Base-by-base conservation (phyloP, 345 rosid genomes). In the Melaleuca quinquenervia region DNA sequence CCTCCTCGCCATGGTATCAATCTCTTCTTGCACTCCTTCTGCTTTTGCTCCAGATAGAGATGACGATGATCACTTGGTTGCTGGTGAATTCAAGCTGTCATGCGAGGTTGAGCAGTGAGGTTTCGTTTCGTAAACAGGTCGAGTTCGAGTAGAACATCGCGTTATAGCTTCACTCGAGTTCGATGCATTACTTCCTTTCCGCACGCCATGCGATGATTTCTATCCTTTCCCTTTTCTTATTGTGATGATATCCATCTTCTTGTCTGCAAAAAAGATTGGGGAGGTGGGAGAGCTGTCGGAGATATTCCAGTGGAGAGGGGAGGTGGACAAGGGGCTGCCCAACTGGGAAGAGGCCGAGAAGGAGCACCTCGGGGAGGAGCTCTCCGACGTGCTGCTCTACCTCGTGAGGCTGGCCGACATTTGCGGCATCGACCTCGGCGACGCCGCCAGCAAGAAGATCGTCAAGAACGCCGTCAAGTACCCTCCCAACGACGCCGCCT, bases 261-360 rank as follows among this genome's bases (percentile, higher is more conserved):
- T 70, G 3, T 50, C 4, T 56, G 83, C 36, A 24, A 49, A 20
- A 6, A 53, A 97, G 99, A 96, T 97, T 70, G 98, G 98, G 29
- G 99, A 97, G 91, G 96, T 97, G 27, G 98, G 99, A 83, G 98
- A 97, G 86, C 86, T 96, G 20, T 95, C 98, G 20, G 96, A 94
- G 95, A 96, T 96, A 91, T 96, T 96, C 84, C 99, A 96, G 75
- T 97, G 99, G 99, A 96, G 90, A 90, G 99, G 98, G 22, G 98
- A 97, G 93, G 98, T 97, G 5, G 92, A 95, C 50, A 94, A 85
- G 87, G 98, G 98, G 44, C 89, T 95, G 82, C 95, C 98, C 7
- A 98, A 88, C 82, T 97, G 97, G 97, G 89, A 92, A 90, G 98
- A 97, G 85, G 97, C 95, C 45, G 98, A 96, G 85, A 96, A 93